Conservation (phyloP, 2,329 filamentous ascomycete species). For the Ophiosphaerella herpotricha region DNA sequence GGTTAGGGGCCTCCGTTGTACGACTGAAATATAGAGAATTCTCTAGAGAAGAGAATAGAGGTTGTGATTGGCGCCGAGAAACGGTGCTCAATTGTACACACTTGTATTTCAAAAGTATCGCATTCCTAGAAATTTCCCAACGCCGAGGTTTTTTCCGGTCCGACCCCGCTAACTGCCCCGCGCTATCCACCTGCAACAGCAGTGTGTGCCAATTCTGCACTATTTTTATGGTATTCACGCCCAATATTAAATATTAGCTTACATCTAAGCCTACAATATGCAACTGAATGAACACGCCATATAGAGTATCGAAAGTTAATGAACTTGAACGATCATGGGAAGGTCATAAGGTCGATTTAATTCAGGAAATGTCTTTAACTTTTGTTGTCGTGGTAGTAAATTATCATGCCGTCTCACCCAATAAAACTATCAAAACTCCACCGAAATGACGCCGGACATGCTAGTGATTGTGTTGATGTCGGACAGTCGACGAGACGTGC, state of each 20-base stretch:
- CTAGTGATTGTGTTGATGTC: constrained; percentile 11
- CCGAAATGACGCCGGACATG: constrained; percentile 24
- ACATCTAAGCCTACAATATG: no score
- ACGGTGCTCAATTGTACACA: neutral
- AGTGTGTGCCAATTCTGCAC: no score
- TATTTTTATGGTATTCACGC: no score
- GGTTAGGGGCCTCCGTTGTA: no score
- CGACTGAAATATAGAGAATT: no score
- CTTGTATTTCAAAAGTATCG: constrained; percentile 1
- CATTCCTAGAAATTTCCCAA: constrained; percentile 19
- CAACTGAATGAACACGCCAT: no score
- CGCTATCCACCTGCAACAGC: constrained; percentile 7
- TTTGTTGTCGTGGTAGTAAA: neutral
- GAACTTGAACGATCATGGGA: no score
- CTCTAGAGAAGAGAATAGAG: no score
- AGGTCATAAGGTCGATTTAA: neutral
- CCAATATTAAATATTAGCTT: no score
- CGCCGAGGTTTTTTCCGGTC: constrained; percentile 20
- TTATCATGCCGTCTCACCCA: neutral
- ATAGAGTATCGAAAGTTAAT: no score
- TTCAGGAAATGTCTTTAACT: neutral
- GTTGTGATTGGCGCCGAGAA: no score
- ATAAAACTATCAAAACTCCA: constrained; percentile 15
- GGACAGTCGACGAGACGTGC: constrained; percentile 3
- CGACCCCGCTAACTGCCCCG: constrained; percentile 19